Evolutionary conservation across 2,329 filamentous ascomycete species (phyloP).

Genomic region (Phialophora verrucosa): DNA sequence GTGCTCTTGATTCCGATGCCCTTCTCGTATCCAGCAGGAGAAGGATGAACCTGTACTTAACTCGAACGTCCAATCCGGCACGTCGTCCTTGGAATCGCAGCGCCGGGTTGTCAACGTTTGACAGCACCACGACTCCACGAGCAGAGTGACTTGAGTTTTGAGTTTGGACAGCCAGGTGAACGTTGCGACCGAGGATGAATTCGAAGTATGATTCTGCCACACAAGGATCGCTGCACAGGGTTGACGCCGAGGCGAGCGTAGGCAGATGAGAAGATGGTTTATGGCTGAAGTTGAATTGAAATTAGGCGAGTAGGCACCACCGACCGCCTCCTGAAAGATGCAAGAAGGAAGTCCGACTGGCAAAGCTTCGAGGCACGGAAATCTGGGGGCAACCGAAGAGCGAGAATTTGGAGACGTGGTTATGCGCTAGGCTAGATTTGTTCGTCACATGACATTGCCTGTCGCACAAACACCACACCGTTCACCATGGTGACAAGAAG

Average conservation of each 20-base stretch:
- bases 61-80: conserved; percentile 28
- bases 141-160: not conserved
- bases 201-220: not conserved
- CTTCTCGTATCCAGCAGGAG: conserved; percentile 27
- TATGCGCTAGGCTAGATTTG: not conserved
- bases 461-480: not conserved
- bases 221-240: not conserved
- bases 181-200: not conserved
- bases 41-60: conserved; percentile 38
- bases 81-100: conserved; percentile 4
- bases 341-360: not conserved
- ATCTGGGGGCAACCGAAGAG: conserved; percentile 5
- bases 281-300: conserved; percentile 17
- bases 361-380: conserved; percentile 6
- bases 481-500: not conserved
- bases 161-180: conserved; percentile 8
- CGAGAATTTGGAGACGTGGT: conserved; percentile 2
- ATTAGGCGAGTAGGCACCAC: not conserved
- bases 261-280: not conserved
- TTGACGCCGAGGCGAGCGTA: not conserved
- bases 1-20: conserved; percentile 21
- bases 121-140: conserved; percentile 1
- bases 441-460: not conserved
- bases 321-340: conserved; percentile 9
- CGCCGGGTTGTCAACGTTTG: not conserved